Evolutionary conservation across 345 rosid species (phyloP), one percentile per base, ranked within the genome.

Genomic region (Heritiera fomes): DNA sequence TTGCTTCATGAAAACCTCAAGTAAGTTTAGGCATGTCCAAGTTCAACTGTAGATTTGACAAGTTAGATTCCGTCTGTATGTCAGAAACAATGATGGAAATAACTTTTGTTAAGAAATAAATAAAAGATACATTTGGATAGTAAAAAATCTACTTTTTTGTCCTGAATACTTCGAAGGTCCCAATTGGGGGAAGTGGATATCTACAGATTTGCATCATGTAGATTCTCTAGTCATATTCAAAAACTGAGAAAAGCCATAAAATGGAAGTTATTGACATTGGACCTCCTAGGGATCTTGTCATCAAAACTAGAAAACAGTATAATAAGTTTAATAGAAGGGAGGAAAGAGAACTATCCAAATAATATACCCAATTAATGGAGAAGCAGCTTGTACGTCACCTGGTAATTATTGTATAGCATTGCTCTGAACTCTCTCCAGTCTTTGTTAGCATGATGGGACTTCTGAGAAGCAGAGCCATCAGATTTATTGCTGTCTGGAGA

Each of bases 381-480:
- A 53, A 34, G 18, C 17, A 65, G 71, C 20, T 46, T 11, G 30
- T 12, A 64, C 40, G 11, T 84, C 83, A 93, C 99, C 99, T 93
- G 91, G 77, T 92, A 98, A 74, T 84, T 87, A 65, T 84, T 80
- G 84, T 88, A 87, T 75, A 95, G 83, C 84, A 83, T 89, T 38
- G 97, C 98, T 82, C 99, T 89, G 83, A 95, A 95, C 79, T 88
- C 96, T 88, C 99, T 90, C 98, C 99, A 95, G 78, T 95, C 96
- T 67, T 49, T 82, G 62, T 79, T 87, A 14, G 77, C 70, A 68
- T 73, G 83, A 49, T 82, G 80, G 14, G 93, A 81, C 80, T 91
- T 93, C 60, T 90, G 90, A 76, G 93, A 81, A 45, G 87, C 70
- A 30, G 86, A 76, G 61, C 90, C 90, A 43, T 89, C 83, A 30